A percentile compares a stretch with the other conserved stretches of the same genome.
Evolutionary conservation across 805 yeast genomes (phyloP).

Genomic region (Candida morakotiae): DNA sequence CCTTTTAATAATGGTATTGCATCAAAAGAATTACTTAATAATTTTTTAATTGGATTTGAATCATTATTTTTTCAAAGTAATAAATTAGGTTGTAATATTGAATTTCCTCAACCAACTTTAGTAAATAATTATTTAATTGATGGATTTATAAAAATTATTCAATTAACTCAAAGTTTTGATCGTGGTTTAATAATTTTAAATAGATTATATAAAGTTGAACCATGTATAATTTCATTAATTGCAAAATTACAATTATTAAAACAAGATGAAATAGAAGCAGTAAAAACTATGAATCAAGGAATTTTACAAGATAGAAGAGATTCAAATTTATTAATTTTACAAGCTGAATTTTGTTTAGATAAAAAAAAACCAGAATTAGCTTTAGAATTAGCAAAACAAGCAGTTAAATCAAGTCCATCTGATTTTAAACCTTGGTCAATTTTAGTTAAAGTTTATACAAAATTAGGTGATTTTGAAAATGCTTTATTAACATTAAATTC

Average conservation of each 20-base stretch:
- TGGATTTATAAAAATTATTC: conserved; percentile 61
- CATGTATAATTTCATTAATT: conserved; percentile 53
- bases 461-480: conserved; percentile 61
- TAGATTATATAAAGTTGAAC: conserved; percentile 48
- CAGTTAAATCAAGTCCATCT: conserved; percentile 71
- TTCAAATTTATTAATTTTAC: conserved; percentile 49
- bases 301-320: conserved; percentile 48
- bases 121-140: conserved; percentile 70
- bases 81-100: conserved; percentile 60
- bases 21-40: conserved; percentile 36
- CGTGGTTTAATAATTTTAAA: conserved; percentile 57
- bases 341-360: conserved; percentile 53
- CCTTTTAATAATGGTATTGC: conserved; percentile 56
- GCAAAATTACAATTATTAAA: conserved; percentile 50
- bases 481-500: conserved; percentile 71
- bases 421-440: conserved; percentile 73
- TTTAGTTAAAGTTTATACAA: conserved; percentile 60
- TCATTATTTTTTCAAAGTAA: conserved; percentile 62
- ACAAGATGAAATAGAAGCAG: conserved; percentile 59
- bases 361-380: conserved; percentile 56
- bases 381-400: conserved; percentile 53
- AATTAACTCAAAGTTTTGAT: conserved; percentile 61
- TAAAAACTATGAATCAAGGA: conserved; percentile 49
- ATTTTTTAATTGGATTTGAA: conserved; percentile 64
- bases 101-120: conserved; percentile 63